These are phyloP conservation scores for Sideroxylon spinosum DNA, from an alignment of 179 eudicot species.

Conservation along the genomic window DNA sequence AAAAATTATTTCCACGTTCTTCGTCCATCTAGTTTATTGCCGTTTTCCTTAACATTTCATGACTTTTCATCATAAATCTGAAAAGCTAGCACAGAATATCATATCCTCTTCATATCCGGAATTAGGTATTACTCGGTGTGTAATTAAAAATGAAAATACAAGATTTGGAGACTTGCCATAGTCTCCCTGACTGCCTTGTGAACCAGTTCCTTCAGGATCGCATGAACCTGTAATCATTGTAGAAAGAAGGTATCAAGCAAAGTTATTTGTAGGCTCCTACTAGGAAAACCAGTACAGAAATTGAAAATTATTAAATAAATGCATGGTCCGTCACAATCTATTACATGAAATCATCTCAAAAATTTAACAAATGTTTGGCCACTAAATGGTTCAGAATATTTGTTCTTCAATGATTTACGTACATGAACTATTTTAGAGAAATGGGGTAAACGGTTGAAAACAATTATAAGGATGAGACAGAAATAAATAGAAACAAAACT, in stretches of 20 bases:
- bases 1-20: neutral
- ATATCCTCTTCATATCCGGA: neutral
- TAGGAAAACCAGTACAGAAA: neutral
- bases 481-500: neutral
- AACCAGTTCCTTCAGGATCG: conserved; percentile 74
- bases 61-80: neutral
- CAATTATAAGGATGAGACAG: neutral
- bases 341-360: neutral
- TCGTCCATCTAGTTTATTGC: neutral
- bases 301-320: neutral
- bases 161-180: conserved; percentile 36
- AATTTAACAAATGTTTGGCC: neutral
- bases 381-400: neutral
- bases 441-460: neutral
- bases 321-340: neutral
- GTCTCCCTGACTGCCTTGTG: conserved; percentile 81
- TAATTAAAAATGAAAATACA: neutral
- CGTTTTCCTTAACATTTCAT: neutral
- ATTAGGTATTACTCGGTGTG: neutral
- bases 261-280: neutral
- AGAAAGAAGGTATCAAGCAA: conserved; percentile 16
- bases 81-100: neutral
- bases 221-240: conserved; percentile 66
- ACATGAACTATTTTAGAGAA: neutral
- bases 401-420: neutral